These are phyloP conservation scores for Colletotrichum plurivorum DNA, from an alignment of 2,329 filamentous ascomycete genomes.

Conservation along the genomic window DNA sequence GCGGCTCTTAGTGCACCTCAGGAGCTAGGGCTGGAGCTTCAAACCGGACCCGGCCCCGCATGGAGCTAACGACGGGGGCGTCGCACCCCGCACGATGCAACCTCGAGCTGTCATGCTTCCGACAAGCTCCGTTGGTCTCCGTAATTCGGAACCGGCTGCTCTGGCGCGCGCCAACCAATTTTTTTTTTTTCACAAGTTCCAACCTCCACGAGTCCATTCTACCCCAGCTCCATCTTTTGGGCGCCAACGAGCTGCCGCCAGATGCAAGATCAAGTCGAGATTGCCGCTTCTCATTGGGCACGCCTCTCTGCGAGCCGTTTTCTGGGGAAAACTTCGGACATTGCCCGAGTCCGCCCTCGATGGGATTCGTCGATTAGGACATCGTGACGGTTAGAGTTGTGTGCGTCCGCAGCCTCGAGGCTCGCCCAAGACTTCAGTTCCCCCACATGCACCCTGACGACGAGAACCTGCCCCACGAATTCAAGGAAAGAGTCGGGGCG, in stretches of 20 bases:
- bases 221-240: conserved; percentile 29
- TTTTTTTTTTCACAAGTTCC: neutral
- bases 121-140: conserved; percentile 39
- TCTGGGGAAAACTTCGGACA: conserved; percentile 34
- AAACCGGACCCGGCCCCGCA: conserved; percentile 33
- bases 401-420: conserved; percentile 28
- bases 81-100: conserved; percentile 39
- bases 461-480: conserved; percentile 11
- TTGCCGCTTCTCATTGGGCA: conserved; percentile 21
- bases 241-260: conserved; percentile 35
- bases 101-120: conserved; percentile 34
- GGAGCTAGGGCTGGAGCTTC: conserved; percentile 19
- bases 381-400: conserved; percentile 31
- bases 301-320: neutral
- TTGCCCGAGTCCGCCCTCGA: conserved; percentile 31
- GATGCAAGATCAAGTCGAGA: conserved; percentile 34
- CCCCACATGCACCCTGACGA: conserved; percentile 21
- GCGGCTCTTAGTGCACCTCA: conserved; percentile 26
- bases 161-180: conserved; percentile 28
- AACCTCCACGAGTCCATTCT: conserved; percentile 19
- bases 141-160: conserved; percentile 26
- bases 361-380: conserved; percentile 14
- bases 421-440: conserved; percentile 31
- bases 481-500: conserved; percentile 18
- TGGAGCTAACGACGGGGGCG: conserved; percentile 33